phyloP scores from a whole-genome alignment of 2,329 filamentous ascomycete species.

The Colletotrichum karsti region DNA sequence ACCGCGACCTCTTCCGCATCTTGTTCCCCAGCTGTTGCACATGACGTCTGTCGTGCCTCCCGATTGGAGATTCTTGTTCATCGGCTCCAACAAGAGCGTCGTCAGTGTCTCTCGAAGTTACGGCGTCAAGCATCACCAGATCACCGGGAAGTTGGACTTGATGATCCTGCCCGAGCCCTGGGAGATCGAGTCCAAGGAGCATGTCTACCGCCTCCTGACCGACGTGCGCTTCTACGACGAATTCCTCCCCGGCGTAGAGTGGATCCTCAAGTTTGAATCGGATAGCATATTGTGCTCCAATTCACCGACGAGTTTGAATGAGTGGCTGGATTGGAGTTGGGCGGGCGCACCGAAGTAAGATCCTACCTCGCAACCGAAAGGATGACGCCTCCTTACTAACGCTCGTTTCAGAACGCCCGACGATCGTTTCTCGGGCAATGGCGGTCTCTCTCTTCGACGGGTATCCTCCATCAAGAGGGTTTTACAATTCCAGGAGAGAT shows the following conservation, averaged over 20 bases:
- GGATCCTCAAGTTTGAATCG: slow-evolving; percentile 63
- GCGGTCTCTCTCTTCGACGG: slow-evolving; percentile 62
- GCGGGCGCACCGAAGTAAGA: slow-evolving; percentile 58
- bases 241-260: slow-evolving; percentile 58
- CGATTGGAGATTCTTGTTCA: slow-evolving; percentile 65
- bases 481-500: slow-evolving; percentile 57
- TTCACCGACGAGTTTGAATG: slow-evolving; percentile 57
- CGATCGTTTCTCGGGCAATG: slow-evolving; percentile 60
- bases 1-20: slow-evolving; percentile 54
- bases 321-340: slow-evolving; percentile 64
- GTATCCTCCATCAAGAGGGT: slow-evolving; percentile 59
- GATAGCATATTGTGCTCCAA: slow-evolving; percentile 66
- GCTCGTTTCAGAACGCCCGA: slow-evolving; percentile 33
- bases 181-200: slow-evolving; percentile 55
- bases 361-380: background rate
- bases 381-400: too few relatives aligned
- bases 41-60: slow-evolving; percentile 62
- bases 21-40: slow-evolving; percentile 59
- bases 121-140: slow-evolving; percentile 57
- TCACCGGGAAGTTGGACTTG: slow-evolving; percentile 60
- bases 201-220: slow-evolving; percentile 57
- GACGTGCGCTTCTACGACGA: slow-evolving; percentile 61
- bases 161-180: slow-evolving; percentile 57
- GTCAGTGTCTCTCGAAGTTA: slow-evolving; percentile 52
- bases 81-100: slow-evolving; percentile 58